A percentile compares a stretch with the other conserved stretches of the same genome.
Evolutionary conservation across 192 early-diverging fungal species (phyloP).

Genomic region (Backusella westeae): DNA sequence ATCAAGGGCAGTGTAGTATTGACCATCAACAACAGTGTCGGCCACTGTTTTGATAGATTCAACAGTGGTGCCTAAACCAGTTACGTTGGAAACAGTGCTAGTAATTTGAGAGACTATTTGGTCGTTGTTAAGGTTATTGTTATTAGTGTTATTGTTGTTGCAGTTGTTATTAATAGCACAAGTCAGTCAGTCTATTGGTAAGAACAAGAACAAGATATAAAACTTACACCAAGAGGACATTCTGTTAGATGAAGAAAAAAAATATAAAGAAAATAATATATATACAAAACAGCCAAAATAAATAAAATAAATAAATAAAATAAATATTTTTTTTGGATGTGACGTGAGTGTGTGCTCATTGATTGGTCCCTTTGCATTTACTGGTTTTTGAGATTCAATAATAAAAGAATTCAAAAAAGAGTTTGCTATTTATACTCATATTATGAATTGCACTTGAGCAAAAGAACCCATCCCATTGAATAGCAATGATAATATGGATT

Average conservation of each 20-base stretch:
- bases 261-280: background rate
- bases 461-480: no score
- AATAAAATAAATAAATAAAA: background rate
- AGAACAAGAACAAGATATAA: background rate
- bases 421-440: no score
- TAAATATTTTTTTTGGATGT: background rate
- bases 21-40: slow-evolving; percentile 37
- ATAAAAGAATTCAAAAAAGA: no score
- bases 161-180: background rate
- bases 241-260: background rate
- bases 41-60: slow-evolving; percentile 35
- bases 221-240: slow-evolving; percentile 29
- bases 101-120: slow-evolving; percentile 31
- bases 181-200: background rate
- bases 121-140: background rate
- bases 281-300: background rate
- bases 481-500: no score
- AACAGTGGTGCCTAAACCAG: slow-evolving; percentile 24
- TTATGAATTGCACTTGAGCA: no score
- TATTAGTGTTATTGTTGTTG: background rate
- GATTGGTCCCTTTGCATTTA: slow-evolving; percentile 9
- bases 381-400: no score
- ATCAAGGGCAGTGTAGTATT: slow-evolving; percentile 47
- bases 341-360: background rate
- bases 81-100: slow-evolving; percentile 33